Base-by-base conservation (phyloP, 345 rosid genomes). In the Salix udensis region DNA sequence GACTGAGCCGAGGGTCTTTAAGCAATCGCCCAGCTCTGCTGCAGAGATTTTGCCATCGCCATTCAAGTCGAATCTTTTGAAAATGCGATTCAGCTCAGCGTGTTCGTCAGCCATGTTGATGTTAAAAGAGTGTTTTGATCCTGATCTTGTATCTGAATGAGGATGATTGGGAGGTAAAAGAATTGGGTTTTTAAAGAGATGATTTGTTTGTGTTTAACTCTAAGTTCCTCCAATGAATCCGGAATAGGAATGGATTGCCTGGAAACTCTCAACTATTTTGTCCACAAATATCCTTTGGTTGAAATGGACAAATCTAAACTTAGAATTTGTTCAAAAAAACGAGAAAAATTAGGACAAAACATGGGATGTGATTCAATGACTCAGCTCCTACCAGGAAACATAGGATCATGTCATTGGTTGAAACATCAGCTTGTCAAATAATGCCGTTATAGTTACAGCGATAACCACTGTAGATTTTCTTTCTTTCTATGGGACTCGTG, bases 41-140 rank as follows among this genome's bases (percentile, higher is more conserved):
- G 94, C 77, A 0, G 97, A 95, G 84, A 95, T 95, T 52, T 87
- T 85, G 4, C 94, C 97, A n/a, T 95, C 97, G 0, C 96, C 96
- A 2, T 95, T 88, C 44, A 91, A 86, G 65, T 93, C 98, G 30
- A 91, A 93, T 8, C 84, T 85, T 87, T 93, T 89, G 91, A 95
- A 95, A 52, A 95, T 79, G 42, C 88, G 89, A 72, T 91, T 90
- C 1, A 78, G 88, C 67, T 89, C 92, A 0, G 88, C 86, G 76
- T 77, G 76, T 26, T 85, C 87, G 12, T 88, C 91, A 11, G 86
- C 95, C 95, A 92, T 92, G 60, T 44, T 72, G 71, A 30, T 53
- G 26, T 37, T 15, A 52, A 2, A 2, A 26, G n/a, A 31, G 6
- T 70, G 34, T 23, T 23, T 61, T 13, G 16, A 12, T 13, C 53